Evolutionary conservation across 768 basidiomycete species (phyloP).

Genomic region (Phaeotremella skinneri): DNA sequence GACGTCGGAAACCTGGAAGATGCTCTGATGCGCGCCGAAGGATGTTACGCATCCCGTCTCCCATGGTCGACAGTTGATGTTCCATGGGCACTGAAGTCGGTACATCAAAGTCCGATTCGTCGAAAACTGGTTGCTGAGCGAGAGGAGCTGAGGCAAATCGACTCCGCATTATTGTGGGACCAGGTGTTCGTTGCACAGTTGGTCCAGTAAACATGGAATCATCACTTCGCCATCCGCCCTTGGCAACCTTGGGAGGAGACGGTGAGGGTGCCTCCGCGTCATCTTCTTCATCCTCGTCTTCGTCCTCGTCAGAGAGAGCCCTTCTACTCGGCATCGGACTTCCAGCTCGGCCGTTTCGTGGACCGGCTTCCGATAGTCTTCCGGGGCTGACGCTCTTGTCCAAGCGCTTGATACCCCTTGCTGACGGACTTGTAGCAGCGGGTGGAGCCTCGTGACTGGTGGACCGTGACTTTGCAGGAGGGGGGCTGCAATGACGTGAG

Average conservation of each 20-base stretch:
- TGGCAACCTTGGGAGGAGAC: not conserved
- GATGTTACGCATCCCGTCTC: conserved; percentile 16
- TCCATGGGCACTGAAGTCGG: conserved; percentile 4
- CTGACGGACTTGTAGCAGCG: conserved; percentile 6
- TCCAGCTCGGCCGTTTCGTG: conserved; percentile 27
- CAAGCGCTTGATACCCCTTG: not conserved
- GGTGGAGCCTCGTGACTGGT: conserved; percentile 10
- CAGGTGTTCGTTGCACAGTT: conserved; percentile 1
- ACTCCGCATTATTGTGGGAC: conserved; percentile 5
- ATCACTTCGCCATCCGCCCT: conserved; percentile 35
- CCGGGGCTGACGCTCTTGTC: not conserved
- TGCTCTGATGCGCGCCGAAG: conserved; percentile 33
- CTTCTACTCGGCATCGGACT: conserved; percentile 31
- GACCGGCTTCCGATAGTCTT: conserved; percentile 21
- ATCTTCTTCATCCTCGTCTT: conserved; percentile 7
- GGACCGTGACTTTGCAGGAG: not conserved
- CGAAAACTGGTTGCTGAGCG: conserved; percentile 17
- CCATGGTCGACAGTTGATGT: not conserved
- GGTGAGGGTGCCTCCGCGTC: conserved; percentile 8
- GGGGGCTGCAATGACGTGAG: conserved; percentile 8
- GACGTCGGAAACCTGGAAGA: conserved; percentile 20
- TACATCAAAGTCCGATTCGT: conserved; percentile 18
- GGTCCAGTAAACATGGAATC: conserved; percentile 30
- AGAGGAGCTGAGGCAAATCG: not conserved
- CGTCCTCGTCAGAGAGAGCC: conserved; percentile 9